Conservation (phyloP, 129 eudicot species). For the carrot (Daucus carota) region DH1_v3.0 NC_030386.2:15753501-15754000, state of each 20-base stretch:
- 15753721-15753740: neutral
- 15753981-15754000: constrained; percentile 95
- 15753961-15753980: constrained; percentile 95
- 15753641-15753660: neutral
- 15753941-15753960: constrained; percentile 46
- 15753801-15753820: neutral
- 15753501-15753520: constrained; percentile 86
- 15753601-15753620: neutral
- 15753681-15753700: constrained; percentile 3
- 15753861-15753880: neutral
- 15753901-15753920: neutral
- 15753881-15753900: neutral
- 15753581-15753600: neutral
- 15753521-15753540: constrained; percentile 22
- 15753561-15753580: neutral
- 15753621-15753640: neutral
- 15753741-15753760: neutral
- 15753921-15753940: neutral
- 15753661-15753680: neutral
- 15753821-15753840: neutral
- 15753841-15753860: neutral
- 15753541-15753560: neutral
- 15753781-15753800: neutral
- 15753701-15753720: neutral
- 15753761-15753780: neutral